Conservation (phyloP, 345 rosid species). For the Gossypium stocksii region DNA sequence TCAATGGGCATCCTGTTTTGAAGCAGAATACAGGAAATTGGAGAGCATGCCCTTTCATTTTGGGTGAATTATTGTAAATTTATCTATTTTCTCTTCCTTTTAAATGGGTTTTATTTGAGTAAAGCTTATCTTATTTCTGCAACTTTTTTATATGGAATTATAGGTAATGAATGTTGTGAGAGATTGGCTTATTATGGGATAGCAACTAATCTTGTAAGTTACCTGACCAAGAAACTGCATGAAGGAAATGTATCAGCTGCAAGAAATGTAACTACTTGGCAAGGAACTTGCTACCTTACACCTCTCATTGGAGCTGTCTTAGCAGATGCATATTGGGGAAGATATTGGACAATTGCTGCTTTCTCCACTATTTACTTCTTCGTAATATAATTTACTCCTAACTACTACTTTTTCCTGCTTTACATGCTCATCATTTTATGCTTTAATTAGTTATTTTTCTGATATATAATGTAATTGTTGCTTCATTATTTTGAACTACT, state of each 20-base stretch:
- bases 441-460: not conserved
- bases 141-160: conserved; percentile 1
- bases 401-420: not conserved
- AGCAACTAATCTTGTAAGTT: conserved; percentile 79
- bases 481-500: not conserved
- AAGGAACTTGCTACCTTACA: conserved; percentile 86
- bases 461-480: not conserved
- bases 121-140: conserved; percentile 13
- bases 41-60: conserved; percentile 95
- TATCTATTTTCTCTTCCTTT: not conserved
- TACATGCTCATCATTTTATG: not conserved
- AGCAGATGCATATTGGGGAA: conserved; percentile 97
- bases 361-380: conserved; percentile 80
- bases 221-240: conserved; percentile 72
- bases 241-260: conserved; percentile 91
- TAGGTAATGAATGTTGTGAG: conserved; percentile 94
- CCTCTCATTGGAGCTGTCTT: conserved; percentile 87
- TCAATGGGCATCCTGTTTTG: conserved; percentile 64
- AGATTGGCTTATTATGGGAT: conserved; percentile 93
- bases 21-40: conserved; percentile 83
- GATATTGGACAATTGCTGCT: conserved; percentile 93
- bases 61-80: conserved; percentile 39
- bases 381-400: conserved; percentile 30
- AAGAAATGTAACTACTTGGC: conserved; percentile 81
- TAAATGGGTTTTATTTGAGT: not conserved